Conservation (phyloP, 768 basidiomycete genomes). For the Leucogyrophana mollusca region DNA sequence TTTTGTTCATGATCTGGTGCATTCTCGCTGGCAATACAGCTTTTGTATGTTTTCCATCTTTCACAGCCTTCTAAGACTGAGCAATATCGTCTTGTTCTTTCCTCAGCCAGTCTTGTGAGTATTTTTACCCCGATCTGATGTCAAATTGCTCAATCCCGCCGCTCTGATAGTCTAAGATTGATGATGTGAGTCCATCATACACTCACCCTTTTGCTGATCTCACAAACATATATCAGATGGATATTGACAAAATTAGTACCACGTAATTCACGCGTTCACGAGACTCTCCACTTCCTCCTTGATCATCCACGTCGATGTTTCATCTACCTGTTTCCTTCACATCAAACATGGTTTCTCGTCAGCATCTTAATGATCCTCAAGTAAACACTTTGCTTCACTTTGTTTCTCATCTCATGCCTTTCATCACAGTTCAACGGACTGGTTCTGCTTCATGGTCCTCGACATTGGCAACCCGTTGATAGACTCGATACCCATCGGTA, state of each 20-base stretch:
- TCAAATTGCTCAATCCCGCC: conserved; percentile 1
- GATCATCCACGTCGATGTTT: conserved; percentile 95
- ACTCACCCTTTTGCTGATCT: conserved; percentile 1
- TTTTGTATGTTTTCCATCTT: conserved; percentile 63
- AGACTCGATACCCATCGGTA: conserved; percentile 64
- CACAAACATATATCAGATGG: conserved; percentile 55
- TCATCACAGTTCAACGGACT: conserved; percentile 66
- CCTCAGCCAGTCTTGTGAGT: conserved; percentile 83
- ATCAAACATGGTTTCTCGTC: conserved; percentile 91
- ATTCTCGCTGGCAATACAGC: conserved; percentile 93
- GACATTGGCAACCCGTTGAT: conserved; percentile 80
- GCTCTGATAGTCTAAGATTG: conserved; percentile 63
- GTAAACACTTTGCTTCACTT: conserved; percentile 40
- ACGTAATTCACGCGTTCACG: conserved; percentile 55
- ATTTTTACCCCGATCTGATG: no score
- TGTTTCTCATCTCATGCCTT: not conserved
- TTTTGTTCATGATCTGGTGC: conserved; percentile 65
- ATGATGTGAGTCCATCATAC: conserved; percentile 59
- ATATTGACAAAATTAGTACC: conserved; percentile 60
- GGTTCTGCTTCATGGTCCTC: conserved; percentile 85
- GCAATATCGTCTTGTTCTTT: conserved; percentile 4
- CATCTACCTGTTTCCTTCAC: conserved; percentile 86
- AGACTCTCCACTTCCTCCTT: conserved; percentile 87
- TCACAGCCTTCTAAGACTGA: not conserved
- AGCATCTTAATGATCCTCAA: conserved; percentile 66